These are phyloP conservation scores for Allium fistulosum DNA, from an alignment of 106 monocot genomes.

Conservation along the genomic window DNA sequence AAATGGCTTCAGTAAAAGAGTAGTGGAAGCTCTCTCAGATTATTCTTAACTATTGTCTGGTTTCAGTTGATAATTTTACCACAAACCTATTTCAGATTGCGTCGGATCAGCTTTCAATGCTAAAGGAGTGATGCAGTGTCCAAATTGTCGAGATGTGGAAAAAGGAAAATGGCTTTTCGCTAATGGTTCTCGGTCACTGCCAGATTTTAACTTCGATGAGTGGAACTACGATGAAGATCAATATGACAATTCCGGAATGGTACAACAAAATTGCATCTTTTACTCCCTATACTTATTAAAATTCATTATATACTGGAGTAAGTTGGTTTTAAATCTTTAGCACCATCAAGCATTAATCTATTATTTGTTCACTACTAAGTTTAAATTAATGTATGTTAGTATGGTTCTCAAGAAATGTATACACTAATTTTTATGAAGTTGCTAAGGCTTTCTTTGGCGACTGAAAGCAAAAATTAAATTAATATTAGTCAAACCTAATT, in stretches of 20 bases:
- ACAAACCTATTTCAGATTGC: constrained; percentile 42
- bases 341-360: background rate
- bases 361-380: background rate
- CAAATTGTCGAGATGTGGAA: constrained; percentile 76
- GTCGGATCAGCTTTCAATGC: constrained; percentile 88
- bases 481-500: too few species aligned
- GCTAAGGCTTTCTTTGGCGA: background rate
- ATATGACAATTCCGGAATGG: constrained; percentile 55
- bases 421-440: background rate
- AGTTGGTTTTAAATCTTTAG: background rate
- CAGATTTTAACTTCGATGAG: constrained; percentile 43
- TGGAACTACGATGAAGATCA: constrained; percentile 60
- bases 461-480: background rate
- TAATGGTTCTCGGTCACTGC: constrained; percentile 39
- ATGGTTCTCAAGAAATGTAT: background rate
- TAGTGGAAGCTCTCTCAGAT: too few species aligned
- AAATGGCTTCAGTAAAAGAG: too few species aligned
- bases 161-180: constrained; percentile 77
- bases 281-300: background rate
- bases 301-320: background rate
- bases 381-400: background rate
- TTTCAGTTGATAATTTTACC: background rate
- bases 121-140: constrained; percentile 82
- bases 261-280: constrained; percentile 6
- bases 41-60: too few species aligned